These are phyloP conservation scores for Gossypium schwendimanii DNA, from an alignment of 441 rosid species.

Conservation along the genomic window DNA sequence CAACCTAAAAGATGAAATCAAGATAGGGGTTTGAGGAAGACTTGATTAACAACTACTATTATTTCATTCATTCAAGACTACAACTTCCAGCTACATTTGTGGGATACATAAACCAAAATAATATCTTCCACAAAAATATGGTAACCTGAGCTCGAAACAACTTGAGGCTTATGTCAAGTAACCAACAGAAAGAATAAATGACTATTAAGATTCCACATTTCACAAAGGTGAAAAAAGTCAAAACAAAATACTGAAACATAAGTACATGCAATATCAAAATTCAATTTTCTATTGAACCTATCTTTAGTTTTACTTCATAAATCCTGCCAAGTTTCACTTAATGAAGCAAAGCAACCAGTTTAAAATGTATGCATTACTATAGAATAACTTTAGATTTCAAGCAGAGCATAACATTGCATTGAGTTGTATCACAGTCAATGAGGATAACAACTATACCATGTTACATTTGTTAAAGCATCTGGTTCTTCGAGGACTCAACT, in stretches of 20 bases:
- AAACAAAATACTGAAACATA: neutral
- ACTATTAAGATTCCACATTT: neutral
- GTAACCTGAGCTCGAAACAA: neutral
- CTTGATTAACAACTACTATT: neutral
- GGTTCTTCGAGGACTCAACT: neutral
- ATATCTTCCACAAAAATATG: neutral
- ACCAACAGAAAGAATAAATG: neutral
- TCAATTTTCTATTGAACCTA: neutral
- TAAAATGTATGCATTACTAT: neutral
- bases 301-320: neutral
- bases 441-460: neutral
- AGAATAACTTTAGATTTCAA: neutral
- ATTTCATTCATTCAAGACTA: neutral
- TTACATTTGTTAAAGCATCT: neutral
- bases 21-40: neutral
- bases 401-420: neutral
- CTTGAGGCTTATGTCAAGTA: neutral
- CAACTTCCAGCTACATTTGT: neutral
- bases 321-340: neutral
- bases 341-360: neutral
- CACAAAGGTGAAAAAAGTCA: neutral
- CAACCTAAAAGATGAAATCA: constrained; percentile 35
- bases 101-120: neutral
- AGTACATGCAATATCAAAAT: neutral
- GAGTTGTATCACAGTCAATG: neutral